Percentiles rank a stretch among this genome's conserved stretches.
These are phyloP conservation scores for Cerioporus squamosus DNA, from an alignment of 1,284 basidiomycete genomes.

Conservation along the genomic window DNA sequence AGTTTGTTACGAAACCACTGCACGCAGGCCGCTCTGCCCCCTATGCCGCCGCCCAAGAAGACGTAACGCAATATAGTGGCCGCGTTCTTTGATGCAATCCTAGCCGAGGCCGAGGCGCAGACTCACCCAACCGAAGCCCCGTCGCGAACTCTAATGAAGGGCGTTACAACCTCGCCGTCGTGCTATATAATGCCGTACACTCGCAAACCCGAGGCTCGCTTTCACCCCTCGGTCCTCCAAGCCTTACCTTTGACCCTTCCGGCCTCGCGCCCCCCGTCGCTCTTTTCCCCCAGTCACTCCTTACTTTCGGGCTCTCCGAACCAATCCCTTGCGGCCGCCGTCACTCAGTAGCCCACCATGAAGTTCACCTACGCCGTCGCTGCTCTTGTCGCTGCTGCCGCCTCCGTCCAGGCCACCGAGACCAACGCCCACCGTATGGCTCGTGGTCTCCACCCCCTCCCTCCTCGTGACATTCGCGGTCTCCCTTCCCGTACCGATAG, in stretches of 20 bases:
- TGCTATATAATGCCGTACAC: constrained; percentile 13
- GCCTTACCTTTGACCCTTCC: background rate
- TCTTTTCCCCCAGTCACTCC: constrained; percentile 18
- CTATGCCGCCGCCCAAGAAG: background rate
- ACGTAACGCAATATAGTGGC: constrained; percentile 9
- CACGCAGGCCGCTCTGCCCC: no score
- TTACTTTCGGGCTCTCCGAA: constrained; percentile 10
- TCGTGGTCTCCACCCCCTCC: constrained; percentile 21
- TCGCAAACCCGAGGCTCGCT: background rate
- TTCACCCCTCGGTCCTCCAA: constrained; percentile 8
- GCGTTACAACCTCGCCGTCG: background rate
- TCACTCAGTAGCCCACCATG: constrained; percentile 38
- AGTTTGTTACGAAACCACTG: no score
- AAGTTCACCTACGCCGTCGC: constrained; percentile 47
- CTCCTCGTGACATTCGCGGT: constrained; percentile 15
- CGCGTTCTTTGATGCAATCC: constrained; percentile 14
- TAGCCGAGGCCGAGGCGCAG: constrained; percentile 18
- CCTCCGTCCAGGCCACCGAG: constrained; percentile 47
- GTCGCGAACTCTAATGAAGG: background rate
- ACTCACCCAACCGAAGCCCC: no score
- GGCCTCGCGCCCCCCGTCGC: constrained; percentile 19
- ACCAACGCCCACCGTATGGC: constrained; percentile 54
- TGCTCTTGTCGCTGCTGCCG: constrained; percentile 43
- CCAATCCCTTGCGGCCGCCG: constrained; percentile 16
- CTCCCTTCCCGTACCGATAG: constrained; percentile 14